Evolutionary conservation across 768 basidiomycete genomes (phyloP).

Genomic region (Auricularia heimuer): DNA sequence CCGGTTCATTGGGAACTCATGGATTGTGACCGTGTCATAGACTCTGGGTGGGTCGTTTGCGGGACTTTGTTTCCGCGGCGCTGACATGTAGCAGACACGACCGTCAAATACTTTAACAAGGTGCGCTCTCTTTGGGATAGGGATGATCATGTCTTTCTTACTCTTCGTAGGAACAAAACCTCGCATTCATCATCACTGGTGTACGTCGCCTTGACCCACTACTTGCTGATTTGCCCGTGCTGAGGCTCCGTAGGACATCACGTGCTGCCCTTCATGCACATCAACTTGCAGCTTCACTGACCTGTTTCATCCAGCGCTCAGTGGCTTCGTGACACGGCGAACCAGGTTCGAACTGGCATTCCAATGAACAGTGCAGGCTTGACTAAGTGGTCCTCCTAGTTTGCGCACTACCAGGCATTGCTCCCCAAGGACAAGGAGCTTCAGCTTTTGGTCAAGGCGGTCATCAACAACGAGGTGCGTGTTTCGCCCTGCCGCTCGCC

Average conservation of each 20-base stretch:
- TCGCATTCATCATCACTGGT: constrained; percentile 76
- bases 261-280: constrained; percentile 28
- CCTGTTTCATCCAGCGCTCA: constrained; percentile 43
- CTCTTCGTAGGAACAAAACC: constrained; percentile 43
- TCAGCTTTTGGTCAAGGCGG: constrained; percentile 61
- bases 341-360: constrained; percentile 40
- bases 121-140: constrained; percentile 23
- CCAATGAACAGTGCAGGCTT: background rate
- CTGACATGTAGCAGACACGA: constrained; percentile 47
- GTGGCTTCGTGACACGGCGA: constrained; percentile 76
- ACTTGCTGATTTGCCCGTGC: background rate
- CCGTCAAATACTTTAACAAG: constrained; percentile 63
- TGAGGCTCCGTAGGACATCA: constrained; percentile 47
- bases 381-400: constrained; percentile 28
- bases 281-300: constrained; percentile 3
- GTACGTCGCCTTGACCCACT: constrained; percentile 26
- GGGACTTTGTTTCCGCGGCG: too few relatives aligned
- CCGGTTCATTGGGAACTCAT: background rate
- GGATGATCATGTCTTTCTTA: constrained; percentile 4
- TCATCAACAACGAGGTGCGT: constrained; percentile 59
- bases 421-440: constrained; percentile 48
- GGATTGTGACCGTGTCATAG: background rate
- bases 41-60: constrained; percentile 47
- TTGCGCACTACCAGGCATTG: constrained; percentile 58
- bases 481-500: background rate